phyloP scores from a whole-genome alignment of 2,329 filamentous ascomycete genomes.

The Leptographium procerum region DNA sequence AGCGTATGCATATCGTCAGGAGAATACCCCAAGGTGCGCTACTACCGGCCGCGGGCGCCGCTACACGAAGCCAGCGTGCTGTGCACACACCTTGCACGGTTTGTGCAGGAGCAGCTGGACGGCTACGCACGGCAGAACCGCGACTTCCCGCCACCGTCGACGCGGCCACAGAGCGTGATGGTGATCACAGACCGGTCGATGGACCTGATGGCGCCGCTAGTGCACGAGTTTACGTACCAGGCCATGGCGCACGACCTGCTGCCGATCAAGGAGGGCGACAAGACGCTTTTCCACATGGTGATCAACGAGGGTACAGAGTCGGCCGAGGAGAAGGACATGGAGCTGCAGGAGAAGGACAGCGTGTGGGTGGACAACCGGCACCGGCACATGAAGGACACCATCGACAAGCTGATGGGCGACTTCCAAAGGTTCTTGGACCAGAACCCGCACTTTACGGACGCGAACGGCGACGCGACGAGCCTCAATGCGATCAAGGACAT shows the following conservation, averaged over 20 bases:
- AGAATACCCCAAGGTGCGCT: conserved; percentile 87
- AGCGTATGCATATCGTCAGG: conserved; percentile 84
- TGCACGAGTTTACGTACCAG: conserved; percentile 98
- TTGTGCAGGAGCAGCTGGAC: conserved; percentile 86
- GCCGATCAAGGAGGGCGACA: conserved; percentile 78
- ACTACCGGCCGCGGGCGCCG: conserved; percentile 65
- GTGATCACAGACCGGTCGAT: conserved; percentile 86
- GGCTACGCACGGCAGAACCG: conserved; percentile 74
- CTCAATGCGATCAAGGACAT: conserved; percentile 94
- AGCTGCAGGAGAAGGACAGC: conserved; percentile 79
- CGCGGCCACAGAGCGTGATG: conserved; percentile 69
- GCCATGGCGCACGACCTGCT: conserved; percentile 94
- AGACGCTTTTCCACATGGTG: conserved; percentile 70
- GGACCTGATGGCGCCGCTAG: conserved; percentile 75
- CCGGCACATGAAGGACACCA: conserved; percentile 94
- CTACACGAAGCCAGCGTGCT: conserved; percentile 81
- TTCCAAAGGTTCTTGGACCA: conserved; percentile 86
- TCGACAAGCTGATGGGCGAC: conserved; percentile 83
- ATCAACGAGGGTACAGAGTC: conserved; percentile 63
- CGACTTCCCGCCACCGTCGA: conserved; percentile 70
- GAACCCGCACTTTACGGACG: conserved; percentile 83
- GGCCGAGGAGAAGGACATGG: conserved; percentile 78
- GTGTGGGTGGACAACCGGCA: conserved; percentile 95
- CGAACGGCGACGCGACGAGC: conserved; percentile 56
- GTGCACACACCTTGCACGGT: conserved; percentile 76